A percentile compares a stretch with the other conserved stretches of the same genome.
These are phyloP conservation scores for Thyridium curvatum DNA, from an alignment of 2,329 filamentous ascomycete genomes.

Conservation along the genomic window DNA sequence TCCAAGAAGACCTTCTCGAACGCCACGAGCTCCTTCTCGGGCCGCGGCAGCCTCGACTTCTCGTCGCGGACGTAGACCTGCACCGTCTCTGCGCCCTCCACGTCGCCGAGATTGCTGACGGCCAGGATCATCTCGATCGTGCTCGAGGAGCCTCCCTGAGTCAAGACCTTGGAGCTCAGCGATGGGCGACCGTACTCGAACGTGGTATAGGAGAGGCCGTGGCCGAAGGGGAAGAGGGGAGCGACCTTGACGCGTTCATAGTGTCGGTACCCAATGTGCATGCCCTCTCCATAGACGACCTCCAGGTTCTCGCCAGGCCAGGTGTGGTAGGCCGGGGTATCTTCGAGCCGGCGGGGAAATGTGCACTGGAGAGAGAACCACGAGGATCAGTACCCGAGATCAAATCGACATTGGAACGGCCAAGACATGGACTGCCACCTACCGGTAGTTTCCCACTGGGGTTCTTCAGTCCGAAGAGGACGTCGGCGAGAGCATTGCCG, in stretches of 20 bases:
- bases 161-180: conserved; percentile 34
- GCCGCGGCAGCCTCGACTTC: conserved; percentile 55
- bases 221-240: conserved; percentile 66
- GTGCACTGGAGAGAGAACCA: conserved; percentile 37
- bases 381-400: not conserved
- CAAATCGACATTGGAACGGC: too few relatives aligned
- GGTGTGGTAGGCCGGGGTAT: conserved; percentile 66
- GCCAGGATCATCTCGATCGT: conserved; percentile 39
- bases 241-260: conserved; percentile 57
- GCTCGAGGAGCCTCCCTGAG: conserved; percentile 19
- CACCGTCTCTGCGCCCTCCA: conserved; percentile 56
- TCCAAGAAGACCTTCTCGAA: conserved; percentile 60
- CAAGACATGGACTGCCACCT: conserved; percentile 10
- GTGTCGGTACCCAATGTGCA: conserved; percentile 68
- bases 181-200: conserved; percentile 58
- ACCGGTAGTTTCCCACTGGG: conserved; percentile 65
- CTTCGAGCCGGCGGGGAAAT: conserved; percentile 57
- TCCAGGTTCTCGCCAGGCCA: conserved; percentile 66
- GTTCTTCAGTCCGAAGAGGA: conserved; percentile 56
- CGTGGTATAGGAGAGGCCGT: conserved; percentile 66
- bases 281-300: conserved; percentile 64
- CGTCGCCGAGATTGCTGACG: conserved; percentile 47
- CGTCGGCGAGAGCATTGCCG: conserved; percentile 61
- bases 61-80: conserved; percentile 63
- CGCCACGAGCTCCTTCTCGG: conserved; percentile 64